Conservation (phyloP, 148 eudicot species). For the Fagopyrum esculentum region DNA sequence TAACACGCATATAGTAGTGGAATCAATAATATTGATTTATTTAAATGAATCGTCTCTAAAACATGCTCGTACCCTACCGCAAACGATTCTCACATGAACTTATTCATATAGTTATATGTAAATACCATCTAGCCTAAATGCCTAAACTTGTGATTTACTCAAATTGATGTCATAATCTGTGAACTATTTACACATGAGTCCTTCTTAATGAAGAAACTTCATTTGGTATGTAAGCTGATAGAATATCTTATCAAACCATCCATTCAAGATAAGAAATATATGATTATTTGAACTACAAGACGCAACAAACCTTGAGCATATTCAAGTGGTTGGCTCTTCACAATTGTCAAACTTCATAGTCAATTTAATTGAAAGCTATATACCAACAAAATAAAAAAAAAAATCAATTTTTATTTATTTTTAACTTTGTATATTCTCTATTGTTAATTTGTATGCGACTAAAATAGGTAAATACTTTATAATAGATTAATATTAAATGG, state of each 20-base stretch:
- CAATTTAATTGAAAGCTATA: neutral
- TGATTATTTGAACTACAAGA: constrained; percentile 3
- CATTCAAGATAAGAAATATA: neutral
- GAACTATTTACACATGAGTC: neutral
- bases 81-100: too few species aligned
- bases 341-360: neutral
- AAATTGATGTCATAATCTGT: neutral
- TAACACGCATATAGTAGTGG: too few species aligned
- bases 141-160: neutral
- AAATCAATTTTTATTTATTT: neutral
- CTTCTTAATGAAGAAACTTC: constrained; percentile 6
- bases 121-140: neutral
- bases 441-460: neutral
- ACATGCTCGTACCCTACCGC: too few species aligned
- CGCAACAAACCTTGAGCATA: neutral
- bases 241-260: constrained; percentile 3
- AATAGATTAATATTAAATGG: neutral
- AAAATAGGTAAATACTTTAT: neutral
- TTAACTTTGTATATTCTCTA: neutral
- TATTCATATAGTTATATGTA: neutral
- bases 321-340: neutral
- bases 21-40: too few species aligned
- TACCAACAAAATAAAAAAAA: neutral
- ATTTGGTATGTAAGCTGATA: constrained; percentile 6
- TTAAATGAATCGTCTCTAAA: too few species aligned